Base-by-base conservation (phyloP, 768 basidiomycete genomes). In the Sporobolomyces pararoseus region DNA sequence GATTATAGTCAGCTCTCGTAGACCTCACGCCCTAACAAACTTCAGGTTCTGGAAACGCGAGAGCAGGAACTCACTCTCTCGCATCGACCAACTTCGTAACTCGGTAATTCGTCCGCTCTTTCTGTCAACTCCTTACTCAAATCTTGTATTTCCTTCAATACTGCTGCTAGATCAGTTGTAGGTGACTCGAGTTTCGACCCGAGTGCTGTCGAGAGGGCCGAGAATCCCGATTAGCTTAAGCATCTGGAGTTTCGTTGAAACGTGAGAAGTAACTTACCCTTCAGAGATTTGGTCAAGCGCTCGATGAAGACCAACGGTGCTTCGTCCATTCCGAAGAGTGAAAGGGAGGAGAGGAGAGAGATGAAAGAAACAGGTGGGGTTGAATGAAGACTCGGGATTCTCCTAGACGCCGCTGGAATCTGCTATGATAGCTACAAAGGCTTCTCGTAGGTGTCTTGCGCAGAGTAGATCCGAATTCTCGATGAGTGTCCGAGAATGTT, bases 51-150 rank as follows among this genome's bases (percentile, higher is more conserved):
- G n/a, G n/a, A 42, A 42, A 17, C 10, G 17, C 9, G 39, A 42
- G 10, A 17, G 39, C 39, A 42, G 39, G 39, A 25, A 52, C 71
- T 54, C 44, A 66, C 71, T 7, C 54, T 29, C n/a, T 73, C 59
- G 54, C 71, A 69, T 5, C 71, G 17, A 2, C 49, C 37, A 2
- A 66, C 42, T 19, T 73, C 71, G 6, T 42, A 69, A 13, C 39
- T 25, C 7, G 71, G 67, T 0, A 73, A 4, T 13, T 62, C 67
- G 7, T 25, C 54, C 1, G 71, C 64, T 21, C 64, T 42, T 1
- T 25, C 64, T 0, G 71, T 73, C 21, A 73, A 46, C 29, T 68
- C 32, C 2, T n/a, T 10, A 1, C 54, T 12, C 7, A 73, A 49
- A 7, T 6, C 0, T 34, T 66, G 47, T 2, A 51, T 5, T 6